Evolutionary conservation across 2,329 filamentous ascomycete genomes (phyloP), one percentile per base, ranked within the genome.

Genomic region (Cyphellophora europaea): DNA sequence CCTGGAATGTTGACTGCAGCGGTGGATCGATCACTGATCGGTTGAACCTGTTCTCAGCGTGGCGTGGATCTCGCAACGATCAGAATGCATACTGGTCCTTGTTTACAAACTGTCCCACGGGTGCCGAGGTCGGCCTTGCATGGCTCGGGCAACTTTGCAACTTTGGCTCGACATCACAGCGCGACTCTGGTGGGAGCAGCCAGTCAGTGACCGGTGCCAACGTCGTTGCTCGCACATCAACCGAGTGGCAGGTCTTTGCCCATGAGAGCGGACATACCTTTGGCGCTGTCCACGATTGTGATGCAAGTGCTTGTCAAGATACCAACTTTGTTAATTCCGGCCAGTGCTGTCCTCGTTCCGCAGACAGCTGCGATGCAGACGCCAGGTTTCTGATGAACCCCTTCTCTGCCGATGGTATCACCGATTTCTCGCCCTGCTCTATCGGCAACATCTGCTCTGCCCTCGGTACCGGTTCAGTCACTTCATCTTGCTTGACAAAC

Each of bases 331-430:
- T 78, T 44, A 67, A 61, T 36, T 65, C 74, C 1, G 75, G 77
- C 27, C 72, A 77, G 53, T 98, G 91, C 58, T 98, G 91, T 50
- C 91, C 88, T 0, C 66, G 94, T 5, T 82, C 69, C 48, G 52
- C 64, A 6, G 56, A 42, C 27, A 69, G 63, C 0, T 98, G 91
- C 57, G 69, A 93, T 57, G 91, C 91, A 14, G 65, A 69, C 27
- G 79, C 74, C n/a, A 60, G 71, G 40, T 98, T 77, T 61, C 87
- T 98, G 59, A 98, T 98, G 91, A 96, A 96, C 55, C 91, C 91
- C 0, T 91, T 83, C 8, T 91, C 89, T 1, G 73, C 71, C 10
- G 56, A 67, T 6, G 73, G 75, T 37, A 85, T 95, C 54, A 80
- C 71, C 1, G 64, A 71, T 27, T 98, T 98, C 62, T 95, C 87